Evolutionary conservation across 257 asterid species (phyloP), one percentile per base, ranked within the genome.

Genomic region (Verbascum thapsus): DNA sequence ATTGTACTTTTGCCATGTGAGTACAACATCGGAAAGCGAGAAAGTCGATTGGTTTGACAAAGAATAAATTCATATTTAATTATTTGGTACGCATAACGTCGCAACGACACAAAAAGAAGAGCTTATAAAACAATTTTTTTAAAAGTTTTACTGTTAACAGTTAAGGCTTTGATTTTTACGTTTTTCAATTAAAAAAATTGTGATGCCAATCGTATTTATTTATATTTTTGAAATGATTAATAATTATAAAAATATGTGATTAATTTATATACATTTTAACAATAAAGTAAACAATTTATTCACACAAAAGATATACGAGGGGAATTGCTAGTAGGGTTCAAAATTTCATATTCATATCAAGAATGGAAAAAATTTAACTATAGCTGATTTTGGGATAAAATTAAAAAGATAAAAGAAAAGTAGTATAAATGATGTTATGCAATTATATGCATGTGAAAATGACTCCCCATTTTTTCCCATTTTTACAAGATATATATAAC

Each of bases 1-100:
- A 40, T 30, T 57, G 74, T 72, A 66, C 72, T 43, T 42, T 68
- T 53, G 66, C 75, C 77, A 76, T 70, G 85, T 76, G 82, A 65
- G 49, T 39, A 53, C 13, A 43, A 23, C 58, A n/a, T 11, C 18
- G 26, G 58, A 41, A 1, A 39, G 44, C 53, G 55, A 39, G 64
- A 63, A 52, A 40, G 69, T 35, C 44, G 41, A 8, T 18, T 53
- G 7, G 45, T 37, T 49, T 34, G 56, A 30, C 26, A 37, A 34
- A 39, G 41, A 43, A 41, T 19, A 8, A 23, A 10, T 34, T 59
- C 38, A 57, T 45, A 34, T 51, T 16, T 0, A 59, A 19, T 41
- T 13, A 9, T 3, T 17, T 3, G 77, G 63, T 67, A 44, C 40
- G 61, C 68, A 66, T 76, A 75, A 53, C 76, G 71, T 71, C 75